These are phyloP conservation scores for Prunus mume DNA, from an alignment of 306 rosid species.

Conservation along the genomic window DNA sequence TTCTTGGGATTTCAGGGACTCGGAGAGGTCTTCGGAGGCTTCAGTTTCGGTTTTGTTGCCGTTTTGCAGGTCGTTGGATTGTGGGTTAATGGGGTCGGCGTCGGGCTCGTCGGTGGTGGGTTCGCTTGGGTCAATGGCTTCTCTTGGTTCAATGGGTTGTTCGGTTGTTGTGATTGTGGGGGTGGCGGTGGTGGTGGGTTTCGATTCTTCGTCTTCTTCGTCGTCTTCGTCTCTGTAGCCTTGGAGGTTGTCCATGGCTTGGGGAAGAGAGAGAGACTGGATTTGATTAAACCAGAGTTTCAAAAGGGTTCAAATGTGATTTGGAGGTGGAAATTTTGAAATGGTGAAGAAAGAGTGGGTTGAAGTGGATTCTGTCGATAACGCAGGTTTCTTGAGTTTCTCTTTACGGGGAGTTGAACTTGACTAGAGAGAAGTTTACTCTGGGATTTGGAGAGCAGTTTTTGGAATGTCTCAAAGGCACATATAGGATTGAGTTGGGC, in stretches of 20 bases:
- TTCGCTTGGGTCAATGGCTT: slow-evolving; percentile 15
- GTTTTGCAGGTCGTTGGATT: slow-evolving; percentile 37
- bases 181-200: slow-evolving; percentile 3
- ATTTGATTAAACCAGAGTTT: no score
- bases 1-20: slow-evolving; percentile 44
- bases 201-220: slow-evolving; percentile 49
- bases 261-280: neutral
- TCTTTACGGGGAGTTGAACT: no score
- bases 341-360: no score
- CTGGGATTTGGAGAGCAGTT: no score
- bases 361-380: no score
- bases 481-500: no score
- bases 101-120: slow-evolving; percentile 38
- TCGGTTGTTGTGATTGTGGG: slow-evolving; percentile 20
- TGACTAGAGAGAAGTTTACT: no score
- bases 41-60: slow-evolving; percentile 55
- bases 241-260: slow-evolving; percentile 63
- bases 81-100: slow-evolving; percentile 32
- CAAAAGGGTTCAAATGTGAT: no score
- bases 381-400: no score
- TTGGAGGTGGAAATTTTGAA: no score
- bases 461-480: no score
- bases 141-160: slow-evolving; percentile 19
- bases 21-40: slow-evolving; percentile 68
- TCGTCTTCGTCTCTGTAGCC: slow-evolving; percentile 80